Base-by-base conservation (phyloP, 2,329 filamentous ascomycete species). In the Daldinia eschscholtzii region DNA sequence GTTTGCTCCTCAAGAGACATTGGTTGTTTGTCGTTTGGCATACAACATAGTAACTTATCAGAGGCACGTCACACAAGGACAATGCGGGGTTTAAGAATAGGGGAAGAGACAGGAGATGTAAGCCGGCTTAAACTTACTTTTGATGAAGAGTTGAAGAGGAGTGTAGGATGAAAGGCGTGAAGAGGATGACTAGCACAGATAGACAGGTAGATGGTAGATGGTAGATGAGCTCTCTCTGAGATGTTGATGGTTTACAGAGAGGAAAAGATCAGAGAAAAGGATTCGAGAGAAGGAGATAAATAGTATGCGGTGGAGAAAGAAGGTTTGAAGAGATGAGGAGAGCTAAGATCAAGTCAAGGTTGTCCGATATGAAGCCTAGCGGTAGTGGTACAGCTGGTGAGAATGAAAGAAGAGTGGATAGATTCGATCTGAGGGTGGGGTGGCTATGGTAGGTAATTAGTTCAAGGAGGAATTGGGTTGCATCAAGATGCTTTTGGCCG, bases 381-480 rank as follows among this genome's bases (percentile, higher is more conserved):
- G 41, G 50, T 61, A 61, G 64, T 66, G 13, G 60, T 64, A 67
- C 64, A 67, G 58, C 33, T 61, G 55, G 46, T 67, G 44, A 64
- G 35, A 56, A 57, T 56, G 46, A 59, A 64, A 65, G 62, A 66
- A 68, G 59, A 61, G 60, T 69, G 67, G 67, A 56, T 55, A 15
- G 57, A 46, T 33, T 58, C 23, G 35, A 55, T 15, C 18, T 55
- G 13, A 61, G 39, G 58, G 66, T 67, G 66, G 69, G 69, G 69
- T 69, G 57, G 61, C 44, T 57, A 42, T 42, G 67, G 28, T 65
- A 56, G 46, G 53, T 63, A 53, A 37, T 61, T 70, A 65, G 62
- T 70, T 59, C 61, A 61, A 56, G 48, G 56, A 69, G 35, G 46
- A 67, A 61, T 71, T 71, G 70, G 70, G 70, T 71, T 71, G 70